A percentile compares a stretch with the other conserved stretches of the same genome.
Evolutionary conservation across 495 filamentous ascomycete species (phyloP).

Genomic region (Daldinia caldariorum): DNA sequence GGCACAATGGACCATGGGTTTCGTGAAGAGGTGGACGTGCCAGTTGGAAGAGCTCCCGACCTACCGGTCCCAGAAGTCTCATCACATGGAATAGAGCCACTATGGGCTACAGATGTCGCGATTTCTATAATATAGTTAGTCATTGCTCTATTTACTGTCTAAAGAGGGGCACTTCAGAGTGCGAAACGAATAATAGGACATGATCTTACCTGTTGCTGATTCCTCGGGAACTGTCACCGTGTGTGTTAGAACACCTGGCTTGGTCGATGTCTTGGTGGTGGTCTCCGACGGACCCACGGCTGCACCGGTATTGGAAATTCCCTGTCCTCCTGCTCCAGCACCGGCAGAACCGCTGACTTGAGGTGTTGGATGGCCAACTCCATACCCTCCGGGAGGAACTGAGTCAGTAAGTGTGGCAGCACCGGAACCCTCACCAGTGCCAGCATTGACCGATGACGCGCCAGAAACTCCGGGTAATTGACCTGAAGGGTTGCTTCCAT

Average conservation of each 20-base stretch:
- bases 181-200: background rate
- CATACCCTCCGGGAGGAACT: constrained; percentile 36
- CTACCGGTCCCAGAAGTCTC: constrained; percentile 20
- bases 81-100: constrained; percentile 30
- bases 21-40: constrained; percentile 35
- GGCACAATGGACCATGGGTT: constrained; percentile 42
- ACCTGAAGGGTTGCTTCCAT: constrained; percentile 27
- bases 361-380: constrained; percentile 36
- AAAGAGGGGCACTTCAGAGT: background rate
- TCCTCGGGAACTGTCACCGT: constrained; percentile 30
- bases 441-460: constrained; percentile 14
- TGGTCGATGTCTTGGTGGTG: constrained; percentile 22
- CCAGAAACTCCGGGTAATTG: constrained; percentile 23
- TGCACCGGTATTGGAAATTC: background rate
- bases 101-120: constrained; percentile 18
- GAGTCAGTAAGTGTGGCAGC: constrained; percentile 22
- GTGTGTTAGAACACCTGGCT: constrained; percentile 23
- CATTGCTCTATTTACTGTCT: background rate
- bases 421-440: constrained; percentile 19
- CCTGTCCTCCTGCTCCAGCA: constrained; percentile 19
- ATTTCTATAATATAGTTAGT: constrained; percentile 27
- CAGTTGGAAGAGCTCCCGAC: constrained; percentile 32
- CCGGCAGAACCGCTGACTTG: constrained; percentile 6
- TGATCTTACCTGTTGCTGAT: constrained; percentile 28
- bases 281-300: constrained; percentile 10